Conservation (phyloP, 2,329 filamentous ascomycete species). For the Neofusicoccum umdonicola region DNA sequence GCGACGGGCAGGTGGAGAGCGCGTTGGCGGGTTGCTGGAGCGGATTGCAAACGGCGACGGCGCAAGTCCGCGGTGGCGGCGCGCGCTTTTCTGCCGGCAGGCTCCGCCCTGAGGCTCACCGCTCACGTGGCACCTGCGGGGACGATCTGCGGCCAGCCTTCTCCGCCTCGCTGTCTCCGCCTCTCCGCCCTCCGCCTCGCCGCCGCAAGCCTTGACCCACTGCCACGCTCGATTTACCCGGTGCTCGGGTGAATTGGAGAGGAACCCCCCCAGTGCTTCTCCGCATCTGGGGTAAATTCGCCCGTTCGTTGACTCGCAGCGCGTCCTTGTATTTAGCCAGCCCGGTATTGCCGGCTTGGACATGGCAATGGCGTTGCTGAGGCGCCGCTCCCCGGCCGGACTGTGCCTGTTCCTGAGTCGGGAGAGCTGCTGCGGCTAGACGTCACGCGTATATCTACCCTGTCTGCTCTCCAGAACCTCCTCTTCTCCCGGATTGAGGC, state of each 20-base stretch:
- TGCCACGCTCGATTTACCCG: neutral
- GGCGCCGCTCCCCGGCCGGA: neutral
- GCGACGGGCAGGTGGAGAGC: neutral
- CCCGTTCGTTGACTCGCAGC: neutral
- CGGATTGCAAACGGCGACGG: neutral
- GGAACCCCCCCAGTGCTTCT: too few species aligned
- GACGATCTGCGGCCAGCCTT: neutral
- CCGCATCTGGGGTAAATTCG: constrained; percentile 8
- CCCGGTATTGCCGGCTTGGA: neutral
- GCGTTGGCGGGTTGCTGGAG: too few species aligned
- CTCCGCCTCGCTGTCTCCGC: neutral
- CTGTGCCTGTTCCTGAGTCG: constrained; percentile 9
- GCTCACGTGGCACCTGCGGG: neutral
- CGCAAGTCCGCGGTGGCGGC: neutral
- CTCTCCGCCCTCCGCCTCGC: neutral
- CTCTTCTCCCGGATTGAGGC: neutral
- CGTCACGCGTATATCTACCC: constrained; percentile 5
- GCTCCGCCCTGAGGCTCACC: neutral
- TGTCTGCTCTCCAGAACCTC: neutral
- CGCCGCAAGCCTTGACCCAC: neutral
- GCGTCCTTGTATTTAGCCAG: constrained; percentile 1
- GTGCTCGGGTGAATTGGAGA: neutral
- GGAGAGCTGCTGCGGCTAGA: neutral
- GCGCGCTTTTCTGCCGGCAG: neutral
- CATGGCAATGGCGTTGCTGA: neutral